phyloP scores from a whole-genome alignment of 2,329 filamentous ascomycete species.

The Trichoderma sp. region DNA sequence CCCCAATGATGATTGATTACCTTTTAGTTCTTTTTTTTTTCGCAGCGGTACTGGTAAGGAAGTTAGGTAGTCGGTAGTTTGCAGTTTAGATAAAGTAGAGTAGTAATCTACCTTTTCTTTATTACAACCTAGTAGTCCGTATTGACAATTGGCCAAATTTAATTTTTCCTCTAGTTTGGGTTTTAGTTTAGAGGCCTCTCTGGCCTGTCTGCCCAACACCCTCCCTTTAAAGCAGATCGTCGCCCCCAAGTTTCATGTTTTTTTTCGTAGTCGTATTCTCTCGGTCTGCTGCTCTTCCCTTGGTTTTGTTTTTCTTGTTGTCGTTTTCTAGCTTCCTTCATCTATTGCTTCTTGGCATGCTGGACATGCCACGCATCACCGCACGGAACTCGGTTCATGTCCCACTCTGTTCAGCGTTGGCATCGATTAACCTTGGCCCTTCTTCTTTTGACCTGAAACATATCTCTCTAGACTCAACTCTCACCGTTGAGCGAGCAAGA shows the following conservation, averaged over 20 bases:
- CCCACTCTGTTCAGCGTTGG: not conserved
- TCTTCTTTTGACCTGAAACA: not conserved
- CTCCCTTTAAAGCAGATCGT: not conserved
- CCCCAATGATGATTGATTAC: not conserved
- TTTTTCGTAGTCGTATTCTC: not conserved
- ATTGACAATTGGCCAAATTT: not conserved
- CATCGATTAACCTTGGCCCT: not conserved
- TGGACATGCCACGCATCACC: not conserved
- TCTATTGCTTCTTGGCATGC: not conserved
- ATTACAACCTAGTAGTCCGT: not conserved
- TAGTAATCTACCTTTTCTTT: not conserved
- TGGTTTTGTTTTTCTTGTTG: not conserved
- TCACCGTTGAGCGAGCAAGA: not conserved
- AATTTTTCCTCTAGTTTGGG: not conserved
- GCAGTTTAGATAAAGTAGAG: not conserved
- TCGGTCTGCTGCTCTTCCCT: not conserved
- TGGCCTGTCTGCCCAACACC: not conserved
- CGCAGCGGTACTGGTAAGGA: not conserved
- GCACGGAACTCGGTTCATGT: not conserved
- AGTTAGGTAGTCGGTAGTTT: not conserved
- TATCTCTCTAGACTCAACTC: not conserved
- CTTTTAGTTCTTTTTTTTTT: not conserved
- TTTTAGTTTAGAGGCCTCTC: not conserved
- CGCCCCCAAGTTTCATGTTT: not conserved
- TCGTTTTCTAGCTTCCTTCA: no score